Conservation (phyloP, 2,329 filamentous ascomycete species). For the Phialocephala subalpina region DNA sequence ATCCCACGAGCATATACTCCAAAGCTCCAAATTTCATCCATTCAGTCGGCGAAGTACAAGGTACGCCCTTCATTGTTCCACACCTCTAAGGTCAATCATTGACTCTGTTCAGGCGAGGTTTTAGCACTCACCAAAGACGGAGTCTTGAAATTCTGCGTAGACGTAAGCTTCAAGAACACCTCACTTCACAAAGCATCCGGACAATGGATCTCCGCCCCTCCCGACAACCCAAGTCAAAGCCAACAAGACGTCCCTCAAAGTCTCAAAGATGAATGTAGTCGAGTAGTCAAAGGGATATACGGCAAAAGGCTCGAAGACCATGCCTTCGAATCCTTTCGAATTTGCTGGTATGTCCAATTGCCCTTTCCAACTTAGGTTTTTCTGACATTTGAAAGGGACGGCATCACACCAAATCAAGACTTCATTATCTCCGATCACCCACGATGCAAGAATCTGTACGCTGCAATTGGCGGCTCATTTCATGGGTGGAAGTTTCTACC, state of each 20-base stretch:
- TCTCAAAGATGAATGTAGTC: constrained; percentile 52
- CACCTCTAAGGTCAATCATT: not conserved
- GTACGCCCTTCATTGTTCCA: constrained; percentile 39
- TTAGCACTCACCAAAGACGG: constrained; percentile 57
- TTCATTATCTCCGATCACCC: constrained; percentile 66
- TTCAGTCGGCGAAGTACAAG: constrained; percentile 50
- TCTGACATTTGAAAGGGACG: constrained; percentile 49
- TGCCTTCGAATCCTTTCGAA: constrained; percentile 52
- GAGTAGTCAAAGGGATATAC: constrained; percentile 51
- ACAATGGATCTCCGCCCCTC: constrained; percentile 60
- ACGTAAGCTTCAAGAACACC: constrained; percentile 65
- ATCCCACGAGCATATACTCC: constrained; percentile 39
- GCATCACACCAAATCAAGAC: constrained; percentile 67
- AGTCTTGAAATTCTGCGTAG: constrained; percentile 68
- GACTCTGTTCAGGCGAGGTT: constrained; percentile 28
- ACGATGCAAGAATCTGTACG: constrained; percentile 60
- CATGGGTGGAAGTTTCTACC: constrained; percentile 73
- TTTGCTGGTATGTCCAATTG: constrained; percentile 52
- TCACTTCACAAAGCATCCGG: constrained; percentile 54
- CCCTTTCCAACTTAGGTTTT: not conserved
- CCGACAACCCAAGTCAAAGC: constrained; percentile 51
- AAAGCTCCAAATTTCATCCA: constrained; percentile 59
- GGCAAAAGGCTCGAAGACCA: constrained; percentile 50
- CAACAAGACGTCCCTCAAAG: constrained; percentile 48
- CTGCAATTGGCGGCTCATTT: constrained; percentile 70